Evolutionary conservation across 768 basidiomycete species (phyloP).

Genomic region (Rhizopogon roseolus): DNA sequence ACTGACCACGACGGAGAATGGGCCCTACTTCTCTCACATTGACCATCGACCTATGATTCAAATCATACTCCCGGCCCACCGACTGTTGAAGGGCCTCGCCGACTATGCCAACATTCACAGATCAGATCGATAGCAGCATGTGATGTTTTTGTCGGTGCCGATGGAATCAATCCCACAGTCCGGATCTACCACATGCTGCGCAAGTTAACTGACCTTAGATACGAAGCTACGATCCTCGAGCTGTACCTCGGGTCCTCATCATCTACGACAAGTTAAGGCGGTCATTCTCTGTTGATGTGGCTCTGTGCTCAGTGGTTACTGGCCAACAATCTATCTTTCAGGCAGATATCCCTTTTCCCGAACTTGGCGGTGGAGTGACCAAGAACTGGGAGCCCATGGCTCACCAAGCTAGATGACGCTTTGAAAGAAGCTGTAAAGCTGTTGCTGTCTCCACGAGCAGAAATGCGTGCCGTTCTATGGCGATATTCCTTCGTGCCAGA

Average conservation of each 20-base stretch:
- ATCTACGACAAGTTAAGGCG: conserved; percentile 49
- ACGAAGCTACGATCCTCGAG: conserved; percentile 24
- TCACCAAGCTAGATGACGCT: conserved; percentile 15
- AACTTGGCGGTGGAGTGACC: conserved; percentile 37
- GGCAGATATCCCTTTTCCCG: conserved; percentile 25
- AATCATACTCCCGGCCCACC: conserved; percentile 43
- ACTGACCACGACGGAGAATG: conserved; percentile 16
- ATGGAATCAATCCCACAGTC: conserved; percentile 56
- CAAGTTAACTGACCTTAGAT: conserved; percentile 9
- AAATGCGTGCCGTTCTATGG: background rate
- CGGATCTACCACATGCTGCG: conserved; percentile 29
- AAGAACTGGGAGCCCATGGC: conserved; percentile 49
- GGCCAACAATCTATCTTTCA: conserved; percentile 15
- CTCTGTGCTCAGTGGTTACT: conserved; percentile 16
- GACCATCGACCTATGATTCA: conserved; percentile 48
- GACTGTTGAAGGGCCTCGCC: conserved; percentile 10
- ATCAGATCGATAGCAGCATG: conserved; percentile 55
- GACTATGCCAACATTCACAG: conserved; percentile 53
- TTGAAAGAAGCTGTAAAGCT: conserved; percentile 14
- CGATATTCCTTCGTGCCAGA: background rate
- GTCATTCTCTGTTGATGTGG: conserved; percentile 36
- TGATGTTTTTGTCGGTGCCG: conserved; percentile 65
- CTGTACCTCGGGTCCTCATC: conserved; percentile 34
- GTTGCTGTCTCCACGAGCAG: background rate
- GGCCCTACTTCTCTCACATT: conserved; percentile 47